A percentile compares a stretch with the other conserved stretches of the same genome.
These are phyloP conservation scores for Sordaria brevicollis DNA, from an alignment of 495 filamentous ascomycete species.

Conservation along the genomic window DNA sequence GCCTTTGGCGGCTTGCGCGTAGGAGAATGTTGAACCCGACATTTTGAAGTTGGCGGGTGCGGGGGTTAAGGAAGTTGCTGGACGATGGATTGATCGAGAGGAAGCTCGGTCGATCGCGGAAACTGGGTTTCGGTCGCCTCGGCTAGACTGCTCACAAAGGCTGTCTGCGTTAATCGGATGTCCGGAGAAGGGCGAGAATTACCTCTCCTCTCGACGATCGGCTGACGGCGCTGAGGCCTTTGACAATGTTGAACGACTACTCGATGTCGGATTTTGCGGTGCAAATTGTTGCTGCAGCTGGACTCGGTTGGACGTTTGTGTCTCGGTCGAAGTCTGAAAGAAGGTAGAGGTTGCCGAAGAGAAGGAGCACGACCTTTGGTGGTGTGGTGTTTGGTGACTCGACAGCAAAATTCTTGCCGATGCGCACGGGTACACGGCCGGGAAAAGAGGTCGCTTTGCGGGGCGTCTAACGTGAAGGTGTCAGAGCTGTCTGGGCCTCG, in stretches of 20 bases:
- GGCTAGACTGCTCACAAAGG: not conserved
- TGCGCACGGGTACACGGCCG: not conserved
- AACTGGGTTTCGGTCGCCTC: conserved; percentile 4
- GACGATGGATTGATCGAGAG: not conserved
- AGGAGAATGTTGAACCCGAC: conserved; percentile 59
- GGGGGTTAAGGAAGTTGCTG: conserved; percentile 1
- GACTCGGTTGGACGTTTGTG: not conserved
- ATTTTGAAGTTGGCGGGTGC: conserved; percentile 7
- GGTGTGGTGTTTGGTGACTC: not conserved
- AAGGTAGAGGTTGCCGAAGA: not conserved
- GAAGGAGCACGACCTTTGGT: not conserved
- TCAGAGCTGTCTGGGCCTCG: not conserved
- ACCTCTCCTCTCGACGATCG: conserved; percentile 19
- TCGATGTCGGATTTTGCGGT: not conserved
- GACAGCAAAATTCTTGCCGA: not conserved
- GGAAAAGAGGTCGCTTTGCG: not conserved
- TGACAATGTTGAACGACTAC: not conserved
- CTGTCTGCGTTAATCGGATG: conserved; percentile 14
- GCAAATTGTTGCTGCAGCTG: not conserved
- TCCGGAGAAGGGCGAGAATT: conserved; percentile 18
- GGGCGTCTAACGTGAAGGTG: not conserved
- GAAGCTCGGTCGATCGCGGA: not conserved
- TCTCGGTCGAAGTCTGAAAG: not conserved
- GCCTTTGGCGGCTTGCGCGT: conserved; percentile 90
- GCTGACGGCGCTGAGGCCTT: conserved; percentile 1